Base-by-base conservation (phyloP, 1,284 basidiomycete genomes). In the Flammula alnicola region DNA sequence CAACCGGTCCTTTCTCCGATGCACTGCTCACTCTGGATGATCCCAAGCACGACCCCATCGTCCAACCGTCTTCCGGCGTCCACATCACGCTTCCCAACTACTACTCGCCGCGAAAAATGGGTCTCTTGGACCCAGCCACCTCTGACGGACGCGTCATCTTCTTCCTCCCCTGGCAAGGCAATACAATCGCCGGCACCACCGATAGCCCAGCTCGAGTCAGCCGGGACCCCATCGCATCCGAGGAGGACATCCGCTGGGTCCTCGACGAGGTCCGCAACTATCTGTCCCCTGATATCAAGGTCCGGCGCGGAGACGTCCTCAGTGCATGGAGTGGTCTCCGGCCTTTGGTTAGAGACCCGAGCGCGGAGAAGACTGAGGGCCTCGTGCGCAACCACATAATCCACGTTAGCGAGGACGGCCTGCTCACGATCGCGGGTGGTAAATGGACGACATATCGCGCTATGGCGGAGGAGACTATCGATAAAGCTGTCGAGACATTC, bases 361-460 rank as follows among this genome's bases (percentile, higher is more conserved):
- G 74, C 44, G 88, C 86, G 23, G 72, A 74, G 45, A 88, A 85
- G 66, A 98, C 95, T 25, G 86, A 96, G 72, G 90, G 88, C 3
- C 76, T 98, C 47, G 96, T 99, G 31, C 77, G 96, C 62, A 98
- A 91, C 71, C 96, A 98, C 74, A 86, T 99, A 81, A 92, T 98
- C 63, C 83, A 95, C 69, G 84, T 95, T 32, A 83, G 81, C 44
- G 78, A 82, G 26, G 86, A 84, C 55, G 95, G 95, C 14, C 75
- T 99, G 58, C 71, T 99, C 52, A 98, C 95, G 14, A 96, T 98
- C 62, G 94, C 94, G 5, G 96, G 96, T 38, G 96, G 96, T 4
- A 99, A 98, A 72, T 99, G 96, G 96, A 99, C 96, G 45, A 98
- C 96, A 23, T 99, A 98, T 70, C 77, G 93, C 46, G 89, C 89